Evolutionary conservation across 441 rosid species (phyloP), one percentile per base, ranked within the genome.

Genomic region (Biscutella laevigata): DNA sequence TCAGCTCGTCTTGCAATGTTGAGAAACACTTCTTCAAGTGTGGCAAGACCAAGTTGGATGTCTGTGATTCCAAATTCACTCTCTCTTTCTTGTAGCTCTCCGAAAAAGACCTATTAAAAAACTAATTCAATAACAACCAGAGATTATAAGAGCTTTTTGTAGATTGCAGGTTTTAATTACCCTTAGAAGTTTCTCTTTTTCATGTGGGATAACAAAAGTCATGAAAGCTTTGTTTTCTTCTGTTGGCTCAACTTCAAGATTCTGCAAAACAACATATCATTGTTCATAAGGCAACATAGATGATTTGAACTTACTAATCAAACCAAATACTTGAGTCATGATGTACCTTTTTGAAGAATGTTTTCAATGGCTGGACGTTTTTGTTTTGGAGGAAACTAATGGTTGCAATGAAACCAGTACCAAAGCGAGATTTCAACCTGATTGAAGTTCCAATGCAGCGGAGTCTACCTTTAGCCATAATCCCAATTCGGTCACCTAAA

Each of bases 381-480:
- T 59, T 69, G 76, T 56, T 62, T 67, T 73, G 89, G 11, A 13
- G 44, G 65, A 92, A 86, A 77, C 91, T 86, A 30, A 88, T 69
- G 40, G 71, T 92, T 28, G 91, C 78, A 53, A 92, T 51, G 59
- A 92, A 88, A 70, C 98, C 95, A 28, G 95, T 82, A 6, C 94
- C 98, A 11, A 88, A 85, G 47, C 69, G 80, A 4, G 96, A 88
- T 55, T 88, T 91, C 76, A 91, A 74, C 74, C 91, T 74, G 71
- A 82, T 91, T 15, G 95, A 82, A 53, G 86, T 88, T 67, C 96
- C 96, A 36, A 82, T 67, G 74, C 96, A 87, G 55, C 86, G 84
- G 40, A 91, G 91, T 69, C 86, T 75, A 32, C 98, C 96, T 79
- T 91, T 91, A 36, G 95, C 96, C 98, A 91, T 83, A 35, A 87